Evolutionary conservation across 495 filamentous ascomycete genomes (phyloP), one percentile per base, ranked within the genome.

Genomic region (Parathielavia appendiculata): DNA sequence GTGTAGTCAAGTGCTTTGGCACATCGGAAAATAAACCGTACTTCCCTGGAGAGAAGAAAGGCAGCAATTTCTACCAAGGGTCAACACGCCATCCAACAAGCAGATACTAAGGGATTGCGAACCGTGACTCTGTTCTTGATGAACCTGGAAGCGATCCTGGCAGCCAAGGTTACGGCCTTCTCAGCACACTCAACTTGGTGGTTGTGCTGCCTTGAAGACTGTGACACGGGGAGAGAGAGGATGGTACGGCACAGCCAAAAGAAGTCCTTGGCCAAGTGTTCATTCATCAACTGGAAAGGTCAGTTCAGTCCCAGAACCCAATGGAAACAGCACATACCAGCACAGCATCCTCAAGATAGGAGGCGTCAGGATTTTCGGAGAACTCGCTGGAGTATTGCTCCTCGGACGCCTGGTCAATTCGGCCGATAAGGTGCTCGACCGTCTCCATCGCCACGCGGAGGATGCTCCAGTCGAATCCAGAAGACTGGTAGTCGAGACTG

Each of bases 281-380:
- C 71, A 30, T 77, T 69, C 48, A 79, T 54, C 51, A 75, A 45
- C 56, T 58, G 19, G 8, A 5, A 20, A 40, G 14, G 48, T 46
- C 30, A 52, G 40, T 16, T 26, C 13, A 12, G 20, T 41, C 23
- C 17, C 39, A 20, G 0, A 59, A 23, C 3, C 26, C 0, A 53
- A 57, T 19, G 54, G 30, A n/a, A 23, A 30, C 32, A 6, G 11
- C 23, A 47, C 61, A 50, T 60, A 72, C 66, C 53, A 76, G 60
- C 8, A 78, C 66, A 11, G 77, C 76, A 56, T 79, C 75, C 32
- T 78, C 76, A 23, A 72, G 54, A 32, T 72, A 66, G 47, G 58
- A 57, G 11, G 74, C 63, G 47, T 75, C 68, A 19, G 61, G 17
- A 20, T 60, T 51, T 13, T 63, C 54, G 4, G 49, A 54, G 2